Evolutionary conservation across 306 rosid genomes (phyloP).

Genomic region (Coriaria nepalensis): DNA sequence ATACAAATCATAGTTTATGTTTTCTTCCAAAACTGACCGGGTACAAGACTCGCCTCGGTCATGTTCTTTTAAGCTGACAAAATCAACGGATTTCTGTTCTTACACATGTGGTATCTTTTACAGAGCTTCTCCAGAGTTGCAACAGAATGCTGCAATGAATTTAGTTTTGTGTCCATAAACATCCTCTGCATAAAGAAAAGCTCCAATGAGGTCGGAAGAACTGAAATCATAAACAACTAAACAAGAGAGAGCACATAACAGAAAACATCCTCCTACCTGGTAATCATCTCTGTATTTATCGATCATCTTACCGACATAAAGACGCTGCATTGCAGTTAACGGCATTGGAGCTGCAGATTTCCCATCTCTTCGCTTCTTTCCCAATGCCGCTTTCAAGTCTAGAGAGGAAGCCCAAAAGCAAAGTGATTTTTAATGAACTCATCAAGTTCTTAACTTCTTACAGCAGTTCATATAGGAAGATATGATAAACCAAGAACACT

Average conservation of each 20-base stretch:
- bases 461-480: no score
- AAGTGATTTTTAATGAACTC: neutral
- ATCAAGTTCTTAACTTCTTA: neutral
- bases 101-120: conserved; percentile 34
- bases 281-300: conserved; percentile 59
- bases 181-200: conserved; percentile 38
- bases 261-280: conserved; percentile 26
- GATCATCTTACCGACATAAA: conserved; percentile 43
- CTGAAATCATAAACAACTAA: conserved; percentile 3
- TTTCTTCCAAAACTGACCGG: neutral
- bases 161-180: conserved; percentile 80
- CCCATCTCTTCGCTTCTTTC: conserved; percentile 85
- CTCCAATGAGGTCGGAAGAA: conserved; percentile 2
- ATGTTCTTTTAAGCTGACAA: conserved; percentile 18
- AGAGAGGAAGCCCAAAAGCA: conserved; percentile 12
- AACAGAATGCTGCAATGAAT: conserved; percentile 73
- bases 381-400: conserved; percentile 76
- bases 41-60: no score
- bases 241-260: neutral
- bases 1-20: no score
- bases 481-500: no score
- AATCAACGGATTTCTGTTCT: conserved; percentile 41
- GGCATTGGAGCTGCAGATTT: conserved; percentile 46
- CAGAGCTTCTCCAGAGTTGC: conserved; percentile 71
- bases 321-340: conserved; percentile 62